These are phyloP conservation scores for Eucalyptus grandis DNA, from an alignment of 345 rosid genomes.

Conservation along the genomic window DNA sequence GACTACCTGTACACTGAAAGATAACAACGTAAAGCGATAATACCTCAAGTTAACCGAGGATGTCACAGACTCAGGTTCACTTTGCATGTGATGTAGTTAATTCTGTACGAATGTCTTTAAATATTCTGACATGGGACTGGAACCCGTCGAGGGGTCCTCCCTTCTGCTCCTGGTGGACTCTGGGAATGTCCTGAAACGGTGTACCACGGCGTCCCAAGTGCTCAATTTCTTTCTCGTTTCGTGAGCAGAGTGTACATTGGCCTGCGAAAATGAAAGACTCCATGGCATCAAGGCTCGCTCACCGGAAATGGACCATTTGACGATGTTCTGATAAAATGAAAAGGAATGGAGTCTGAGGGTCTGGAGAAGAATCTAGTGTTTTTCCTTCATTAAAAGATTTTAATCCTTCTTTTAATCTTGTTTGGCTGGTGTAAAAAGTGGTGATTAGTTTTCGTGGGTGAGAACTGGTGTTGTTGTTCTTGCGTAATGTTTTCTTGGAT, in stretches of 20 bases:
- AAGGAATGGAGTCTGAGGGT: background rate
- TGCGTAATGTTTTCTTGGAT: background rate
- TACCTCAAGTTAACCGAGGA: too few species aligned
- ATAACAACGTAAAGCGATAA: too few species aligned
- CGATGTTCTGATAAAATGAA: background rate
- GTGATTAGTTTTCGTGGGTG: background rate
- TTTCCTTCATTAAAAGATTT: background rate
- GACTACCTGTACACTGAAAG: too few species aligned
- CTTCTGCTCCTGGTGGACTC: background rate
- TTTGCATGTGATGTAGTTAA: background rate
- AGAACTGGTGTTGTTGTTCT: background rate
- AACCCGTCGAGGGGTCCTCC: background rate
- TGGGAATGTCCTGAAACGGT: background rate
- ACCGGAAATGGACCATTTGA: background rate
- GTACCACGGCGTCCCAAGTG: too few species aligned
- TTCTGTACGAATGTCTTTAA: background rate
- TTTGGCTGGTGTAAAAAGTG: background rate
- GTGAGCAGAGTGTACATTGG: background rate
- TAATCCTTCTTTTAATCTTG: background rate
- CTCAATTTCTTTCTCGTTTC: background rate
- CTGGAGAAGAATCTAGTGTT: background rate
- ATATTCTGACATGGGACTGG: background rate
- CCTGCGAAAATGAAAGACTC: background rate
- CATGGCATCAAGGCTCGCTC: background rate
- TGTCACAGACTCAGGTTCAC: background rate